Conservation (phyloP, 225 moss, liverwort and hornwort species). For the Marchantia paleacea region DNA sequence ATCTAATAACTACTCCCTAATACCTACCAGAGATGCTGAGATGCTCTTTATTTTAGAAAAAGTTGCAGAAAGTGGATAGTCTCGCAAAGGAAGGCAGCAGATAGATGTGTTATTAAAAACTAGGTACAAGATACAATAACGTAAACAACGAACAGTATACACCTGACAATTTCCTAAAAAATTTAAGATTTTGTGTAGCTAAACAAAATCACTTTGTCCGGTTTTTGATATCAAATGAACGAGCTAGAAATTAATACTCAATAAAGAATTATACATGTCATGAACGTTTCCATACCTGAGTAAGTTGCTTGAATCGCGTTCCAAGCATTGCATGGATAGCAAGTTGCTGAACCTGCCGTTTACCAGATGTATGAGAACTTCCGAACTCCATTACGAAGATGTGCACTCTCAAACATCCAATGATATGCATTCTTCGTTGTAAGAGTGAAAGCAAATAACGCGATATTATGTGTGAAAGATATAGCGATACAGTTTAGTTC, state of each 20-base stretch:
- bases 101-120: neutral
- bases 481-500: neutral
- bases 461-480: neutral
- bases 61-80: neutral
- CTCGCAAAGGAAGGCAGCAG: neutral
- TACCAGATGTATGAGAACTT: neutral
- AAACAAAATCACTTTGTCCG: neutral
- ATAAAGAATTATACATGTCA: constrained; percentile 17
- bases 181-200: neutral
- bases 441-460: no score
- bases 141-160: neutral
- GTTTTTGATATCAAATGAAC: neutral
- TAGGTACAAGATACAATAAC: neutral
- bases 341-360: constrained; percentile 76
- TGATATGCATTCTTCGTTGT: no score
- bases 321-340: constrained; percentile 87
- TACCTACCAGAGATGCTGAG: neutral
- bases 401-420: no score
- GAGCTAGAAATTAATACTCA: neutral
- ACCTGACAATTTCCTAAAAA: neutral
- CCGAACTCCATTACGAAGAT: neutral
- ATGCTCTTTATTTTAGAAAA: neutral
- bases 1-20: neutral
- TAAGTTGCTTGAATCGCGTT: constrained; percentile 82
- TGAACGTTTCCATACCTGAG: constrained; percentile 54